These are phyloP conservation scores for Pseudogymnoascus sp. DNA, from an alignment of 2,329 filamentous ascomycete species.

Conservation along the genomic window DNA sequence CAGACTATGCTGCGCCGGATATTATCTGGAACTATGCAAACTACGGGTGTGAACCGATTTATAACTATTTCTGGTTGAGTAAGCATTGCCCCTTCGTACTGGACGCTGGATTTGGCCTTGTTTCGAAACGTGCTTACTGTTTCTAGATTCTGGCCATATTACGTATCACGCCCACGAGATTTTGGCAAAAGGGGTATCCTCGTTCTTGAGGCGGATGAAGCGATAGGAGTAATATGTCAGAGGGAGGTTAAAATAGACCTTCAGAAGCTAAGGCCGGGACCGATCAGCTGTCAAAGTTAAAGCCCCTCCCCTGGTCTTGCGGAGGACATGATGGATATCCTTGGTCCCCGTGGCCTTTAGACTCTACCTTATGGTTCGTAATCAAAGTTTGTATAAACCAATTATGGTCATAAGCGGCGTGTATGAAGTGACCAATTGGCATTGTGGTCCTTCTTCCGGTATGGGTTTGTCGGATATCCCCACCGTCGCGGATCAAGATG, in stretches of 20 bases:
- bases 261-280: neutral
- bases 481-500: neutral
- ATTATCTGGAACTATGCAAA: slow-evolving; percentile 35
- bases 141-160: slow-evolving; percentile 33
- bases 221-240: neutral
- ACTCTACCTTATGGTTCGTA: neutral
- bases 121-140: neutral
- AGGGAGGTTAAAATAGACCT: neutral
- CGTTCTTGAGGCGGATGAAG: slow-evolving; percentile 18
- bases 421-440: neutral
- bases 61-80: slow-evolving; percentile 43
- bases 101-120: neutral
- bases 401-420: neutral
- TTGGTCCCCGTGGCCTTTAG: neutral
- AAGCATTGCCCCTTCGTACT: slow-evolving; percentile 11
- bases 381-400: neutral
- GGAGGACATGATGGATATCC: neutral
- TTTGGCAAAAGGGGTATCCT: slow-evolving; percentile 26
- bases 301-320: neutral
- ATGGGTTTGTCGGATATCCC: no score
- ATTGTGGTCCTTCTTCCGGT: neutral
- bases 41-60: slow-evolving; percentile 39
- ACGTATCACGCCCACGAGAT: slow-evolving; percentile 36
- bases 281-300: neutral
- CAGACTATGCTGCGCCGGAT: slow-evolving; percentile 39